A percentile compares a stretch with the other conserved stretches of the same genome.
phyloP scores from a whole-genome alignment of 192 early-diverging fungal genomes.

The Dissophora globulifera region DNA sequence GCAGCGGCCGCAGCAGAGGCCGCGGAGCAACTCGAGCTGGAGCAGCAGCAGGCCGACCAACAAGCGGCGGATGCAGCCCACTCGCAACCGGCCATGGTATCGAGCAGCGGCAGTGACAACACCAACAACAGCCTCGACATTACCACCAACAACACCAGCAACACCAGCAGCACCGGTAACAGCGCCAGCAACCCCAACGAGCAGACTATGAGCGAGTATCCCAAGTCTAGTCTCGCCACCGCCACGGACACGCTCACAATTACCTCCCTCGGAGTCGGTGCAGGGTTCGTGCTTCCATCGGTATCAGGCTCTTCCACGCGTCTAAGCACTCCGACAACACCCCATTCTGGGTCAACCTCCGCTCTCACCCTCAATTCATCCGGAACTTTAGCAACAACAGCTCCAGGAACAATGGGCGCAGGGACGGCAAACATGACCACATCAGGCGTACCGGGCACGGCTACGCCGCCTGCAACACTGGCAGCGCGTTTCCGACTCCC shows the following conservation, averaged over 20 bases:
- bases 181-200: slow-evolving; percentile 12
- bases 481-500: slow-evolving; percentile 42
- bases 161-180: slow-evolving; percentile 4
- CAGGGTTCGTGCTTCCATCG: slow-evolving; percentile 33
- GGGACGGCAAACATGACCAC: no score
- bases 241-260: slow-evolving; percentile 32
- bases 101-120: slow-evolving; percentile 3
- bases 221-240: slow-evolving; percentile 8
- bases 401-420: no score
- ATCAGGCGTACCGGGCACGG: no score
- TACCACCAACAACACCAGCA: slow-evolving; percentile 3
- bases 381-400: not conserved
- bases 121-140: slow-evolving; percentile 14
- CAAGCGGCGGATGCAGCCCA: not conserved
- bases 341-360: slow-evolving; percentile 16
- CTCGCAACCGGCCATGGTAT: not conserved
- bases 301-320: slow-evolving; percentile 35
- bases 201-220: slow-evolving; percentile 20
- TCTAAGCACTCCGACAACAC: slow-evolving; percentile 22
- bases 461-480: slow-evolving; percentile 29
- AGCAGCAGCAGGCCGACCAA: slow-evolving; percentile 29
- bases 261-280: slow-evolving; percentile 22
- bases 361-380: slow-evolving; percentile 3
- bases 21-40: slow-evolving; percentile 32
- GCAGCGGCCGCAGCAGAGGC: slow-evolving; percentile 38